Evolutionary conservation across 257 asterid species (phyloP).

Genomic region (Petunia secreta): DNA sequence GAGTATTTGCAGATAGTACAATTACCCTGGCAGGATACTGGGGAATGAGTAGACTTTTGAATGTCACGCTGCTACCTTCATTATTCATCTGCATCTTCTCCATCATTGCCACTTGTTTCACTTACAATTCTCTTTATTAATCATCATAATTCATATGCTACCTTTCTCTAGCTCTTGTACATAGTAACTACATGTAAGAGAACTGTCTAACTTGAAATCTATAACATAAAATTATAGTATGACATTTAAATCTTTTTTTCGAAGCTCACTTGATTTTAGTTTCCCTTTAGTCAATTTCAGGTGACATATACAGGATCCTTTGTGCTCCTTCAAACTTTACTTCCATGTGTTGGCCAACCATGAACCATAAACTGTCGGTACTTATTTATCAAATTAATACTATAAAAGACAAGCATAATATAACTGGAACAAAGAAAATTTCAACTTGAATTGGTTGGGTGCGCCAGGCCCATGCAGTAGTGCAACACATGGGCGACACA

Average conservation of each 20-base stretch:
- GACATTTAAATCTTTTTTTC: background rate
- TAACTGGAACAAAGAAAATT: too few species aligned
- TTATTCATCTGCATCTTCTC: conserved; percentile 73
- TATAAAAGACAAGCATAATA: too few species aligned
- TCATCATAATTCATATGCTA: background rate
- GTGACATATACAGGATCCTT: background rate
- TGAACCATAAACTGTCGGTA: too few species aligned
- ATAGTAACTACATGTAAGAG: conserved; percentile 15
- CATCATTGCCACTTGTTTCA: conserved; percentile 76
- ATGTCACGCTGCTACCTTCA: conserved; percentile 79
- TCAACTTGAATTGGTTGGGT: too few species aligned
- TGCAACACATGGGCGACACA: too few species aligned
- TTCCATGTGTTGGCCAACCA: too few species aligned
- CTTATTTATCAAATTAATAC: too few species aligned
- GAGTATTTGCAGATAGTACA: conserved; percentile 89
- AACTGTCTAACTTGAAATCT: conserved; percentile 18
- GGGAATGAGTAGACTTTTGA: conserved; percentile 71
- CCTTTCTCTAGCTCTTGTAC: conserved; percentile 12
- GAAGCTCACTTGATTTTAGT: background rate
- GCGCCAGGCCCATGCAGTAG: too few species aligned
- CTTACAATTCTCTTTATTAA: conserved; percentile 84
- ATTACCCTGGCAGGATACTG: conserved; percentile 83
- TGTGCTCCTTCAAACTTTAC: too few species aligned
- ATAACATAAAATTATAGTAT: conserved; percentile 8
- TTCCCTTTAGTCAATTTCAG: background rate